Evolutionary conservation across 78 protist species (phyloP).

Genomic region (Dictyostelium brefeldianum): DNA sequence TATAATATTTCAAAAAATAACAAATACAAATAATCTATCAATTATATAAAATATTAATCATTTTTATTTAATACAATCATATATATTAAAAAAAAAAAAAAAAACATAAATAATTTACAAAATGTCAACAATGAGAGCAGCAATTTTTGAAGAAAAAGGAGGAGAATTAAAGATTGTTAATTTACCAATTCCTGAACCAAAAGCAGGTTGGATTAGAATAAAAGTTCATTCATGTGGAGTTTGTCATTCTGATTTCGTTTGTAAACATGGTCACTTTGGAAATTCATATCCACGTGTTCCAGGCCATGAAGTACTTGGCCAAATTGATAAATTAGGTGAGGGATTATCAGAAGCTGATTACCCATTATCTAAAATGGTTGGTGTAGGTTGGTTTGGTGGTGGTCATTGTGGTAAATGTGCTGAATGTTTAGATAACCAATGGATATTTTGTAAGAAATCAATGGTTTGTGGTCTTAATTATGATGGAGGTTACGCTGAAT

Average conservation of each 20-base stretch:
- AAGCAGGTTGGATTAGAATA: neutral
- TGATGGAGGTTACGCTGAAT: slow-evolving; percentile 72
- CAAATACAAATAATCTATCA: too few relatives aligned
- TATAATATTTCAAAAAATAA: too few relatives aligned
- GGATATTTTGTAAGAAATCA: slow-evolving; percentile 10
- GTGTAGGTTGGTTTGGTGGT: slow-evolving; percentile 75
- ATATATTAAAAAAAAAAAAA: too few relatives aligned
- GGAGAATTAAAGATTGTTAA: neutral
- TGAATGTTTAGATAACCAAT: slow-evolving; percentile 24
- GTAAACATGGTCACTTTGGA: neutral
- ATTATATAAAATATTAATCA: too few relatives aligned
- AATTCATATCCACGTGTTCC: neutral
- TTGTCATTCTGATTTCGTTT: neutral
- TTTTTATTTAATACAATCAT: too few relatives aligned
- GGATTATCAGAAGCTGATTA: slow-evolving; percentile 13
- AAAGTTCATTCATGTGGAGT: slow-evolving; percentile 5
- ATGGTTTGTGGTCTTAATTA: neutral
- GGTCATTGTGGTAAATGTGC: slow-evolving; percentile 56
- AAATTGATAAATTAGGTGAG: slow-evolving; percentile 66
- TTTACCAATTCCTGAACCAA: neutral
- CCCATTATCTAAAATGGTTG: slow-evolving; percentile 69
- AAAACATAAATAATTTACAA: neutral
- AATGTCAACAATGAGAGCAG: neutral
- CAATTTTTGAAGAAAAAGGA: neutral
- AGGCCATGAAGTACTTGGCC: slow-evolving; percentile 81